Conservation (phyloP, 2,329 filamentous ascomycete species). For the Fusarium virguliforme region DNA sequence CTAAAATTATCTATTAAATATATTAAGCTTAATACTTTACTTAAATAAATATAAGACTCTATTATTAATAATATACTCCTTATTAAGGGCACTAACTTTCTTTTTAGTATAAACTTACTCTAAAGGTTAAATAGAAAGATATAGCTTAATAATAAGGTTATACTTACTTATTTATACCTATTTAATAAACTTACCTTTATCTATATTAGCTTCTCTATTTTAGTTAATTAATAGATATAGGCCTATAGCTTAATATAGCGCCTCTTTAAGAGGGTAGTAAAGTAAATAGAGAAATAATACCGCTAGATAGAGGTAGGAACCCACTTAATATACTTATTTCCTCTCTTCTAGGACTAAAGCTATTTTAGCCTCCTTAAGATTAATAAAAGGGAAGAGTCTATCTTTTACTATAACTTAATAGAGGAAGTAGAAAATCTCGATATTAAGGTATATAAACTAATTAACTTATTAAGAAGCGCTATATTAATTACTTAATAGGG, state of each 20-base stretch:
- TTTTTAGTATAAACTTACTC: neutral
- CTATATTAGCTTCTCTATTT: slow-evolving; percentile 27
- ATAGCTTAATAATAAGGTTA: neutral
- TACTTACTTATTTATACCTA: slow-evolving; percentile 30
- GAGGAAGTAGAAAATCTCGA: neutral
- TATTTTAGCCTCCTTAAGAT: slow-evolving; percentile 16
- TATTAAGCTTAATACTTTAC: neutral
- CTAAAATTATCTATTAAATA: neutral
- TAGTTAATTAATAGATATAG: slow-evolving; percentile 19
- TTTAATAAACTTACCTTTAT: slow-evolving; percentile 14
- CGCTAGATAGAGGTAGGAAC: neutral
- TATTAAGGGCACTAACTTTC: neutral
- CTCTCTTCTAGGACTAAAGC: neutral
- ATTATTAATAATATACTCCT: neutral
- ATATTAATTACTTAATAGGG: neutral
- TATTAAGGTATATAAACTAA: neutral
- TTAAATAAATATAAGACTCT: neutral
- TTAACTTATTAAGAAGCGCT: neutral
- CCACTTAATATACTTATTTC: neutral
- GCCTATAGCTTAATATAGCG: slow-evolving; percentile 7
- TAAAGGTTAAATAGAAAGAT: neutral
- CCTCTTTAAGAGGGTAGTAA: slow-evolving; percentile 21
- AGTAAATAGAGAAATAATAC: slow-evolving; percentile 22
- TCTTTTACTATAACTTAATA: slow-evolving; percentile 6
- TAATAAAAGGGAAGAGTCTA: neutral